These are phyloP conservation scores for Oryza nivara DNA, from an alignment of 176 grass and related monocot genomes.

Conservation along the genomic window DNA sequence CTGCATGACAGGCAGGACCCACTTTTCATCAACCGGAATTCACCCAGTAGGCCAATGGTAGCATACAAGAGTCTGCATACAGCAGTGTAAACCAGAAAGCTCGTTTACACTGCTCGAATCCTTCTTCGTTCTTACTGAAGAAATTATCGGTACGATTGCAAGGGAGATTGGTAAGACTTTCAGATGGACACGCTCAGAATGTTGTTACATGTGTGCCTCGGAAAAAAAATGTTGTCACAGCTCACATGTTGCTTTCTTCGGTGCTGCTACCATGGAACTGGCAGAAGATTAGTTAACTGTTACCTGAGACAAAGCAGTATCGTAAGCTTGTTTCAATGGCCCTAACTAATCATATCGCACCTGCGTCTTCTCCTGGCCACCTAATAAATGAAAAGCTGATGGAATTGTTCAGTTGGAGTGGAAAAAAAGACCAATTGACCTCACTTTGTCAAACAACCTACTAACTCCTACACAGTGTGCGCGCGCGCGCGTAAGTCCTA, in stretches of 20 bases:
- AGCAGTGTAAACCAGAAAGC: too few species aligned
- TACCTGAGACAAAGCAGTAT: neutral
- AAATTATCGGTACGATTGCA: too few species aligned
- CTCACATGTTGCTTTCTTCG: conserved; percentile 1
- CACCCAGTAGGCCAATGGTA: too few species aligned
- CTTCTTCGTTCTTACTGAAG: too few species aligned
- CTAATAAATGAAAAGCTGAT: conserved; percentile 42
- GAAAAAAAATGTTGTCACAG: neutral
- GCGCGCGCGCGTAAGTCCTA: neutral
- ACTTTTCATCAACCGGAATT: neutral
- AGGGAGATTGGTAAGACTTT: neutral
- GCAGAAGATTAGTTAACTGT: conserved; percentile 32
- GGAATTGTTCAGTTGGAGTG: conserved; percentile 45
- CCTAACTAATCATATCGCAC: conserved; percentile 42
- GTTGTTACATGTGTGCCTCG: neutral
- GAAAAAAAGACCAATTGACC: conserved; percentile 6
- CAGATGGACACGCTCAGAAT: neutral
- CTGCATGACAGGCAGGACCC: neutral
- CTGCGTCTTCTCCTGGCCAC: conserved; percentile 53
- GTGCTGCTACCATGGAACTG: neutral
- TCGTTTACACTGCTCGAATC: too few species aligned
- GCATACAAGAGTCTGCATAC: too few species aligned
- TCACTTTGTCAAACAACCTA: conserved; percentile 44
- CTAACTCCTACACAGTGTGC: conserved; percentile 12
- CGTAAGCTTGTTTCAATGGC: conserved; percentile 32